Percentiles rank a stretch among this genome's conserved stretches.
These are phyloP conservation scores for Lizanozyma gosingica DNA, from an alignment of 1,139 yeast genomes.

Conservation along the genomic window DNA sequence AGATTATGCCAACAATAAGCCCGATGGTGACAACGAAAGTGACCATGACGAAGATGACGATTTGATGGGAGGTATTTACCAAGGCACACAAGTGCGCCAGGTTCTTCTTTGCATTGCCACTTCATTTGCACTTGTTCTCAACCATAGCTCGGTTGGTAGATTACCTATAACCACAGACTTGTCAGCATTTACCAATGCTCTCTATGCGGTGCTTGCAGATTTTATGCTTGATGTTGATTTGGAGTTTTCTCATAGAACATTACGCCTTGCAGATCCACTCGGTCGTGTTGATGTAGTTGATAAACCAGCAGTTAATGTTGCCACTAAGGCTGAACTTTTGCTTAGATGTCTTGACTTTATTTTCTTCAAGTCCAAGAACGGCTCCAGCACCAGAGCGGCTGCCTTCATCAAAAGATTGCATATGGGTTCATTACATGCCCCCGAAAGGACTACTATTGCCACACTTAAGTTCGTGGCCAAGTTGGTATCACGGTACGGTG, in stretches of 20 bases:
- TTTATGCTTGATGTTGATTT: slow-evolving; percentile 73
- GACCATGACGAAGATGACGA: slow-evolving; percentile 16
- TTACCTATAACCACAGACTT: slow-evolving; percentile 56
- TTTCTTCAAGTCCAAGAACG: slow-evolving; percentile 70
- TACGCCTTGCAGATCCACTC: slow-evolving; percentile 72
- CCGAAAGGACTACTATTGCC: slow-evolving; percentile 83
- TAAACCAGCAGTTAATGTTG: slow-evolving; percentile 71
- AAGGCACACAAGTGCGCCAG: slow-evolving; percentile 47
- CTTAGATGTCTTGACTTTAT: slow-evolving; percentile 71
- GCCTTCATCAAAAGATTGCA: slow-evolving; percentile 81
- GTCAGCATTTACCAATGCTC: slow-evolving; percentile 63
- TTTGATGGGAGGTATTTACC: slow-evolving; percentile 22
- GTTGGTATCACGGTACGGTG: slow-evolving; percentile 55
- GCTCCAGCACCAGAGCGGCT: slow-evolving; percentile 62
- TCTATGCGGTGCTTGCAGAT: slow-evolving; percentile 58
- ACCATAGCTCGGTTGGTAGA: slow-evolving; percentile 52
- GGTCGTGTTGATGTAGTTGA: slow-evolving; percentile 23
- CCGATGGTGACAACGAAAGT: slow-evolving; percentile 5
- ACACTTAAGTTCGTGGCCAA: slow-evolving; percentile 69
- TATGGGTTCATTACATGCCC: slow-evolving; percentile 59
- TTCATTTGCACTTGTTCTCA: slow-evolving; percentile 77
- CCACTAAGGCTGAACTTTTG: slow-evolving; percentile 82
- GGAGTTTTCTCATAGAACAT: slow-evolving; percentile 74
- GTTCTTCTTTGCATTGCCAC: slow-evolving; percentile 78
- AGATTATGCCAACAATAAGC: background rate